Percentiles rank a stretch among this genome's conserved stretches.
These are phyloP conservation scores for Tylopilus sp. DNA, from an alignment of 1,284 basidiomycete species.

Conservation along the genomic window DNA sequence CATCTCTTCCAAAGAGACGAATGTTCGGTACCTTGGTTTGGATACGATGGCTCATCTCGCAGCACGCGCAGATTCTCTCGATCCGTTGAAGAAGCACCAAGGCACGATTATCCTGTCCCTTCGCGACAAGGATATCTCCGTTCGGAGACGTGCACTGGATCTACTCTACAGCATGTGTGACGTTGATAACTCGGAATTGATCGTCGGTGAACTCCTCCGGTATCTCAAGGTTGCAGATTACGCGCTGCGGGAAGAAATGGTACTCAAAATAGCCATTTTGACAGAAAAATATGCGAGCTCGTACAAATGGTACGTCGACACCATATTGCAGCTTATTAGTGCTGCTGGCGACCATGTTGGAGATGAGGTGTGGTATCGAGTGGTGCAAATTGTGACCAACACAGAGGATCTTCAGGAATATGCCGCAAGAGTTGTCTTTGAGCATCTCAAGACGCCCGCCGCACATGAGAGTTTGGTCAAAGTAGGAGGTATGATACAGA, in stretches of 20 bases:
- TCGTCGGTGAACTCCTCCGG: constrained; percentile 91
- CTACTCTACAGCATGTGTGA: constrained; percentile 99
- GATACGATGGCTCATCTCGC: constrained; percentile 99
- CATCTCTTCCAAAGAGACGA: constrained; percentile 97
- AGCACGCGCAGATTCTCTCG: constrained; percentile 86
- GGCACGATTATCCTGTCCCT: constrained; percentile 92
- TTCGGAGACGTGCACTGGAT: constrained; percentile 91
- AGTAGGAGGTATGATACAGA: constrained; percentile 72
- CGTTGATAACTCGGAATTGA: constrained; percentile 88
- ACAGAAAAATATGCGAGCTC: constrained; percentile 96
- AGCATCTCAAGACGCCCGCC: constrained; percentile 85
- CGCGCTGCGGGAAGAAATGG: constrained; percentile 95
- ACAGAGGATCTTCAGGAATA: constrained; percentile 96
- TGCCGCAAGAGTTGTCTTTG: constrained; percentile 91
- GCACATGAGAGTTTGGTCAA: constrained; percentile 97
- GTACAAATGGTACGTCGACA: constrained; percentile 97
- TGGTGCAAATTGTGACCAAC: constrained; percentile 97
- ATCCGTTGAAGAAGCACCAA: constrained; percentile 94
- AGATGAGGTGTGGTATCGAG: constrained; percentile 99
- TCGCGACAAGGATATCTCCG: constrained; percentile 96
- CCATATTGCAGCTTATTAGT: constrained; percentile 91
- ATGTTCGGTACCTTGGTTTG: constrained; percentile 95
- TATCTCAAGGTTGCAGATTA: constrained; percentile 96
- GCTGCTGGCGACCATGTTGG: constrained; percentile 98
- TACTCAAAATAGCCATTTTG: constrained; percentile 95